phyloP scores from a whole-genome alignment of 2,329 filamentous ascomycete species.

The Aphanocladium album region DNA sequence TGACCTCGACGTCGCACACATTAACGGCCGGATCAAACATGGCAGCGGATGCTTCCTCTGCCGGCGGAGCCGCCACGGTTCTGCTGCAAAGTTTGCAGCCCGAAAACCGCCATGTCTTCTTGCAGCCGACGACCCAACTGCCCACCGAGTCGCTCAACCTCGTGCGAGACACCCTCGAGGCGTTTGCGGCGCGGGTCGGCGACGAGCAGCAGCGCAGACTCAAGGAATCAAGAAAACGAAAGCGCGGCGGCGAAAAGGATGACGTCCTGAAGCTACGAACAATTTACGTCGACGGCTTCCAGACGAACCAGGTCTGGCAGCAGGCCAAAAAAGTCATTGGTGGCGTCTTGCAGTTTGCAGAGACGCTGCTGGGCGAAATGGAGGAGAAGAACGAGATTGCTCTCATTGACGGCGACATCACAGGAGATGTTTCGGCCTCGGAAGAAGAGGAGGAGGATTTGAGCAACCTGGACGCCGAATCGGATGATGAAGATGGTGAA shows the following conservation, averaged over 20 bases:
- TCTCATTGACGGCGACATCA: constrained; percentile 23
- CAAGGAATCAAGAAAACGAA: constrained; percentile 71
- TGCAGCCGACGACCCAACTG: constrained; percentile 65
- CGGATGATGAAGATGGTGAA: constrained; percentile 33
- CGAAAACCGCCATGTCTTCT: constrained; percentile 63
- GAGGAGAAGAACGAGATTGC: constrained; percentile 35
- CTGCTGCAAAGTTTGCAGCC: constrained; percentile 55
- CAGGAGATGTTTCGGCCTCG: constrained; percentile 24
- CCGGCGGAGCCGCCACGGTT: constrained; percentile 30
- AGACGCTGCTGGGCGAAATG: constrained; percentile 43
- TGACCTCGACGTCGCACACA: constrained; percentile 61
- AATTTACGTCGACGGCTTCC: constrained; percentile 82
- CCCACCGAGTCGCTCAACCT: constrained; percentile 66
- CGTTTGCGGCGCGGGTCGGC: constrained; percentile 67
- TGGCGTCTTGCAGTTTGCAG: constrained; percentile 46
- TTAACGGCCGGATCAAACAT: constrained; percentile 48
- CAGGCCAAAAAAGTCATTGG: constrained; percentile 79
- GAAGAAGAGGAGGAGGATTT: constrained; percentile 31
- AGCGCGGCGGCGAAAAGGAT: constrained; percentile 51
- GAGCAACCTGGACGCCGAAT: constrained; percentile 25
- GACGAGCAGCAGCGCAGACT: constrained; percentile 66
- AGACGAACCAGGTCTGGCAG: constrained; percentile 87
- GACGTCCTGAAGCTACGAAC: constrained; percentile 71
- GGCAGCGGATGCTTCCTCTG: constrained; percentile 26
- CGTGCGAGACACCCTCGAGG: constrained; percentile 76